Conservation (phyloP, 495 filamentous ascomycete species). For the Zalerion maritima region DNA sequence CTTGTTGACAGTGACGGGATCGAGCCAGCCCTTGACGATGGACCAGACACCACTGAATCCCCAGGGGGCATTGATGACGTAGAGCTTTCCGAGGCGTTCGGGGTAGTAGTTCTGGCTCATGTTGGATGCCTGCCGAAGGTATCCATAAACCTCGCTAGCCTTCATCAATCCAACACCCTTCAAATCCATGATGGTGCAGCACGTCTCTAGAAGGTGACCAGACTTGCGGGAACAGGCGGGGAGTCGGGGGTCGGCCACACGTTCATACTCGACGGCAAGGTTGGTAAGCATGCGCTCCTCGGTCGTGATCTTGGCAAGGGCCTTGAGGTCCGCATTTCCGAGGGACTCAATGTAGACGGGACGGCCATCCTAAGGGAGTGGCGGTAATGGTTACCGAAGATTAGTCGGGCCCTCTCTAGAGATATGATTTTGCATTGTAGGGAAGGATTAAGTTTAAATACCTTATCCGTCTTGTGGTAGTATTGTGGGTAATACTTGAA, state of each 20-base stretch:
- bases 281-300: slow-evolving; percentile 89
- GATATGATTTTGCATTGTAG: background rate
- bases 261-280: slow-evolving; percentile 94
- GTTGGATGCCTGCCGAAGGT: slow-evolving; percentile 51
- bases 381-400: slow-evolving; percentile 3
- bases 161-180: slow-evolving; percentile 81
- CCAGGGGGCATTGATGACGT: slow-evolving; percentile 96
- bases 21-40: slow-evolving; percentile 79
- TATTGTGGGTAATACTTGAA: slow-evolving; percentile 96
- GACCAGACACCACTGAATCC: slow-evolving; percentile 73
- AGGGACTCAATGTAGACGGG: slow-evolving; percentile 95
- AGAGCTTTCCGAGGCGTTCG: slow-evolving; percentile 73
- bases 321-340: slow-evolving; percentile 78
- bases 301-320: slow-evolving; percentile 80
- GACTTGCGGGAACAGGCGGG: slow-evolving; percentile 92
- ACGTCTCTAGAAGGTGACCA: slow-evolving; percentile 83
- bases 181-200: slow-evolving; percentile 92
- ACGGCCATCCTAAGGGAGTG: slow-evolving; percentile 62
- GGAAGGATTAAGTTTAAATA: too few species aligned
- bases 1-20: slow-evolving; percentile 92
- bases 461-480: slow-evolving; percentile 98
- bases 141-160: slow-evolving; percentile 58
- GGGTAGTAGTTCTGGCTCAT: slow-evolving; percentile 96
- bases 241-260: slow-evolving; percentile 77
- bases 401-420: background rate